Conservation (phyloP, 371 early-diverging fungal genomes). For the Apophysomyces variabilis region DNA sequence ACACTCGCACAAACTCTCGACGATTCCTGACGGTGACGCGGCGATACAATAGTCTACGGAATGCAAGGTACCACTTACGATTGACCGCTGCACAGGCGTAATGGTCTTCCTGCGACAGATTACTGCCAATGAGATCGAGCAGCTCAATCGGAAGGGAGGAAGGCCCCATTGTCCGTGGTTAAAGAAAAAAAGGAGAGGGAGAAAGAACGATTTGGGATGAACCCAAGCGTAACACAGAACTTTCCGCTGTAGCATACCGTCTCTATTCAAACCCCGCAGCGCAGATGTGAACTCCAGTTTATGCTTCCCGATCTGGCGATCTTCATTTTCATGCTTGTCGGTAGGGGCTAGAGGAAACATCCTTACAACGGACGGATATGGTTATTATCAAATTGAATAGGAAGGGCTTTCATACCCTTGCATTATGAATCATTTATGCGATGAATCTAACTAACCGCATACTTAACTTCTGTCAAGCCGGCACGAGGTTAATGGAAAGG, state of each 20-base stretch:
- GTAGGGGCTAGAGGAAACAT: too few species aligned
- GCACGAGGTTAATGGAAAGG: too few species aligned
- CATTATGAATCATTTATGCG: too few species aligned
- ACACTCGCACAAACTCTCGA: neutral
- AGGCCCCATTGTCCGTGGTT: neutral
- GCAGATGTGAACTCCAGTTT: too few species aligned
- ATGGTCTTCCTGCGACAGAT: slow-evolving; percentile 7
- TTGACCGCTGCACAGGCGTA: slow-evolving; percentile 3
- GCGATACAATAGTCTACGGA: slow-evolving; percentile 5
- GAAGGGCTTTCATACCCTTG: too few species aligned
- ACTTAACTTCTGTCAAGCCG: too few species aligned
- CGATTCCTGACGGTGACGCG: slow-evolving; percentile 2
- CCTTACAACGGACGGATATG: too few species aligned
- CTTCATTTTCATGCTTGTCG: too few species aligned
- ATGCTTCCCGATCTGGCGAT: too few species aligned
- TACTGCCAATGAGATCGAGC: slow-evolving; percentile 4
- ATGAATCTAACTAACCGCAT: too few species aligned
- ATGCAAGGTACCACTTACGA: slow-evolving; percentile 10
- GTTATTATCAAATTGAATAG: too few species aligned
- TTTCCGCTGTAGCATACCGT: neutral
- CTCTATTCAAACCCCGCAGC: slow-evolving; percentile 1
- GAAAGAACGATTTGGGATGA: neutral
- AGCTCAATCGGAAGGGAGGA: slow-evolving; percentile 3
- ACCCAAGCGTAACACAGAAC: neutral
- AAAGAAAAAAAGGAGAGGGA: neutral